A percentile compares a stretch with the other conserved stretches of the same genome.
These are phyloP conservation scores for Raffaelea arxii DNA, from an alignment of 2,329 filamentous ascomycete species.

Conservation along the genomic window DNA sequence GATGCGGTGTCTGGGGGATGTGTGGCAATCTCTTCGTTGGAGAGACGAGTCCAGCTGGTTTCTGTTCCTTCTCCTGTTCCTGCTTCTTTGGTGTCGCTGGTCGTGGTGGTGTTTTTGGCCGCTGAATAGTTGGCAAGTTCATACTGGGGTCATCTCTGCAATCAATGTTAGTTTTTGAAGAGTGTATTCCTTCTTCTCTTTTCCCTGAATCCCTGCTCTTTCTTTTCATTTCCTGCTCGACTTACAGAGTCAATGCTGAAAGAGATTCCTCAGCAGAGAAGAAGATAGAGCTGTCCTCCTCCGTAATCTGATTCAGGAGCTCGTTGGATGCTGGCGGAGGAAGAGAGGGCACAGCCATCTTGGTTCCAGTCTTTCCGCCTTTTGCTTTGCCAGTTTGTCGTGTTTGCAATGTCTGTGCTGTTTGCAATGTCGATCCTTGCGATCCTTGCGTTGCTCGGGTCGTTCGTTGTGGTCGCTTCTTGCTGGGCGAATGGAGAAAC, in stretches of 20 bases:
- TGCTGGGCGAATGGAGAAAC: constrained; percentile 1
- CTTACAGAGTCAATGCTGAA: too few relatives aligned
- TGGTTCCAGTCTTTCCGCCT: neutral
- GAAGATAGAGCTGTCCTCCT: constrained; percentile 11
- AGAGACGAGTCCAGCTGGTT: constrained; percentile 18
- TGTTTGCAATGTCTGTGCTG: too few relatives aligned
- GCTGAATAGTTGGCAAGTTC: too few relatives aligned
- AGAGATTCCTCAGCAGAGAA: constrained; percentile 11
- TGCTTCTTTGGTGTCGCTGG: constrained; percentile 7
- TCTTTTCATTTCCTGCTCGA: too few relatives aligned
- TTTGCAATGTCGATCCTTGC: too few relatives aligned
- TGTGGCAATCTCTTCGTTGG: constrained; percentile 24
- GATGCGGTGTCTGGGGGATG: constrained; percentile 45
- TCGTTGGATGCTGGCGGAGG: neutral
- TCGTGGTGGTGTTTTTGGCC: constrained; percentile 13
- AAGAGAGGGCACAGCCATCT: neutral
- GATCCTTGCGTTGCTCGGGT: neutral
- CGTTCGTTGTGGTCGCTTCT: neutral
- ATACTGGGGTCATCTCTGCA: too few relatives aligned
- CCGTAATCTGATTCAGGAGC: neutral
- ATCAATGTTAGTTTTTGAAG: too few relatives aligned
- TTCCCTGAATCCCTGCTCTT: too few relatives aligned
- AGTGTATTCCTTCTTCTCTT: too few relatives aligned
- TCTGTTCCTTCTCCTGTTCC: too few relatives aligned
- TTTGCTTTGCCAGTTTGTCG: too few relatives aligned